Conservation (phyloP, 1,139 yeast species). For the Diutina siamensis region DNA sequence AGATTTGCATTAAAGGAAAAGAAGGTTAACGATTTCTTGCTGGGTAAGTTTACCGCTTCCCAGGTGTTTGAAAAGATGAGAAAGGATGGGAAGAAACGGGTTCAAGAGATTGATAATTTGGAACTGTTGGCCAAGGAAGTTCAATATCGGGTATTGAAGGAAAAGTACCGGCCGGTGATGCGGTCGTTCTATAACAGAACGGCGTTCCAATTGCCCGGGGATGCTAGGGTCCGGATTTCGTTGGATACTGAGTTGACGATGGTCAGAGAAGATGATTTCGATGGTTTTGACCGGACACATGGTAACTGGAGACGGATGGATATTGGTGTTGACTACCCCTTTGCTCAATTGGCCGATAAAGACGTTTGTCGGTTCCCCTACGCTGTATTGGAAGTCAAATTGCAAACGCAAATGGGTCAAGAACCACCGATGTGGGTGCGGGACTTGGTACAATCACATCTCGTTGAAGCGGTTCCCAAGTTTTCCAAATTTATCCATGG, state of each 20-base stretch:
- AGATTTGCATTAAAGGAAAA: constrained; percentile 88
- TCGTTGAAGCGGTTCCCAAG: constrained; percentile 96
- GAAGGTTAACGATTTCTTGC: constrained; percentile 71
- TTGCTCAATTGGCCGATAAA: constrained; percentile 66
- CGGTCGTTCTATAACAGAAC: constrained; percentile 96
- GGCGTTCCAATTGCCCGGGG: constrained; percentile 97
- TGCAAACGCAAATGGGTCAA: constrained; percentile 96
- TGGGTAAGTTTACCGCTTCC: constrained; percentile 74
- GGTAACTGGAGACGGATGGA: constrained; percentile 98
- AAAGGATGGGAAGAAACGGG: constrained; percentile 80
- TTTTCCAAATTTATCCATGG: constrained; percentile 97
- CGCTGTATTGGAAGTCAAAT: constrained; percentile 91
- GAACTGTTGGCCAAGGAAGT: constrained; percentile 89
- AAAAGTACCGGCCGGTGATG: constrained; percentile 83
- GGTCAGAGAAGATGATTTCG: constrained; percentile 96
- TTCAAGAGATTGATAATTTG: constrained; percentile 79
- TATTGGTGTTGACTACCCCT: constrained; percentile 95
- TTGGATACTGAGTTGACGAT: constrained; percentile 89
- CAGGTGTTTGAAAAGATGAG: constrained; percentile 89
- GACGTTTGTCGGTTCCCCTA: constrained; percentile 93
- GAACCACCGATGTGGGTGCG: constrained; percentile 98
- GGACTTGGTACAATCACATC: constrained; percentile 79
- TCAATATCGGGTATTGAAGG: constrained; percentile 77
- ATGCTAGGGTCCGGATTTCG: constrained; percentile 96
- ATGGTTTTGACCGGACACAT: constrained; percentile 80